These are phyloP conservation scores for Pistacia integerrima DNA, from an alignment of 345 rosid genomes.

Conservation along the genomic window DNA sequence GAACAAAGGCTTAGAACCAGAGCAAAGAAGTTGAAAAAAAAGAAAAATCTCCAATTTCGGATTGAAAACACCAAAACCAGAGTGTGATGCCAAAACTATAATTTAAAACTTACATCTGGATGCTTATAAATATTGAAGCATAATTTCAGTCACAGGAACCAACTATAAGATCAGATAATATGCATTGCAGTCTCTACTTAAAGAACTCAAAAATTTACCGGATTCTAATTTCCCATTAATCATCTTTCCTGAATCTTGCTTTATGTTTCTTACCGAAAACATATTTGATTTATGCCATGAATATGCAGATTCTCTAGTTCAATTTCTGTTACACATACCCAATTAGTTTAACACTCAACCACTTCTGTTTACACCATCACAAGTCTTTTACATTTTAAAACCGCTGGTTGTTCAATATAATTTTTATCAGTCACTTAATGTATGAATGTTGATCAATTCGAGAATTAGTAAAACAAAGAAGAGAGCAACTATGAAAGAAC, in stretches of 20 bases:
- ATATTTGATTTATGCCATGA: too few relatives aligned
- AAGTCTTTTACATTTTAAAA: neutral
- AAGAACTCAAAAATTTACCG: neutral
- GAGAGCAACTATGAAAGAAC: neutral
- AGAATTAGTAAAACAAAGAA: neutral
- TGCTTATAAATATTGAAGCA: neutral
- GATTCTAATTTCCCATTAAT: neutral
- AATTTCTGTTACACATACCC: neutral
- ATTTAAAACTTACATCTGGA: neutral
- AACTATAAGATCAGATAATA: neutral
- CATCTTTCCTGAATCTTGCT: neutral
- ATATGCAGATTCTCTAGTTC: neutral
- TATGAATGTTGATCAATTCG: neutral
- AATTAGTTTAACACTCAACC: neutral
- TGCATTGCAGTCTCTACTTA: neutral
- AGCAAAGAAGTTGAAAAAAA: neutral
- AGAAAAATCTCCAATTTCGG: conserved; percentile 9
- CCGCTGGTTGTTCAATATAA: too few relatives aligned
- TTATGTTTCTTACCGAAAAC: neutral
- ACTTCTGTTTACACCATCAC: neutral
- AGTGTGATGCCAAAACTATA: neutral
- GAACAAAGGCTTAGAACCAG: neutral
- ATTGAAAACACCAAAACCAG: neutral
- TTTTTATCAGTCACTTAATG: neutral
- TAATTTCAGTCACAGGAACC: neutral